phyloP scores from a whole-genome alignment of 78 protist species.

The Trichosphaerium sp. region DNA sequence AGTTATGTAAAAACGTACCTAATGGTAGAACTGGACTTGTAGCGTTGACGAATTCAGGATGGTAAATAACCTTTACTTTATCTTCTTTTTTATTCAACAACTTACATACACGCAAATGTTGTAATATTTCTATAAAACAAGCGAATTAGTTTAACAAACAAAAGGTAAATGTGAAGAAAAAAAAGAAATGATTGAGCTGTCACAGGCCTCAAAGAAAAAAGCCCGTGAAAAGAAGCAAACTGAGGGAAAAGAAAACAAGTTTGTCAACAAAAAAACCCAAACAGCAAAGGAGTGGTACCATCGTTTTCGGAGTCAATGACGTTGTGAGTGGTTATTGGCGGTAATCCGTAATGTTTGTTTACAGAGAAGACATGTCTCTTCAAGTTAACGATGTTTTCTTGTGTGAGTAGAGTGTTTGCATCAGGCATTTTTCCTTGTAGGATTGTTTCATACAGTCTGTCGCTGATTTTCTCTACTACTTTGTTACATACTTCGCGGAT shows the following conservation, averaged over 20 bases:
- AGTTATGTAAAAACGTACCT: too few relatives aligned
- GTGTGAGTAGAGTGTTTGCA: conserved; percentile 10
- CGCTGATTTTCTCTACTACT: conserved; percentile 23
- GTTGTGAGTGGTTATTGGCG: conserved; percentile 73
- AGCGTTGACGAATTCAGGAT: conserved; percentile 67
- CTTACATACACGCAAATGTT: conserved; percentile 25
- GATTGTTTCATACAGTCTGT: conserved; percentile 35
- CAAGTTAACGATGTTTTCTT: conserved; percentile 24
- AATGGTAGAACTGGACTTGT: conserved; percentile 63
- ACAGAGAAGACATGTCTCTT: conserved; percentile 37
- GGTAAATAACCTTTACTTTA: conserved; percentile 70
- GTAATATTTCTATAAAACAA: conserved; percentile 22
- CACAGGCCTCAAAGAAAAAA: too few relatives aligned
- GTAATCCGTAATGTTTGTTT: conserved; percentile 22
- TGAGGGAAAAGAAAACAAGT: too few relatives aligned
- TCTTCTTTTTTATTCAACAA: conserved; percentile 42
- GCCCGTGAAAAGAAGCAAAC: too few relatives aligned
- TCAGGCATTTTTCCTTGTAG: conserved; percentile 41
- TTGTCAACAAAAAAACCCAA: neutral
- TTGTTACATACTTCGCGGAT: conserved; percentile 41
- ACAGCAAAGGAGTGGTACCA: neutral
- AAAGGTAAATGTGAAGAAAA: neutral
- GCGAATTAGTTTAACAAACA: neutral
- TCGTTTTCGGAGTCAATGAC: conserved; percentile 43
- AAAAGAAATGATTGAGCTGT: too few relatives aligned